phyloP scores from a whole-genome alignment of 192 early-diverging fungal genomes.

The Coemansia javaensis region DNA sequence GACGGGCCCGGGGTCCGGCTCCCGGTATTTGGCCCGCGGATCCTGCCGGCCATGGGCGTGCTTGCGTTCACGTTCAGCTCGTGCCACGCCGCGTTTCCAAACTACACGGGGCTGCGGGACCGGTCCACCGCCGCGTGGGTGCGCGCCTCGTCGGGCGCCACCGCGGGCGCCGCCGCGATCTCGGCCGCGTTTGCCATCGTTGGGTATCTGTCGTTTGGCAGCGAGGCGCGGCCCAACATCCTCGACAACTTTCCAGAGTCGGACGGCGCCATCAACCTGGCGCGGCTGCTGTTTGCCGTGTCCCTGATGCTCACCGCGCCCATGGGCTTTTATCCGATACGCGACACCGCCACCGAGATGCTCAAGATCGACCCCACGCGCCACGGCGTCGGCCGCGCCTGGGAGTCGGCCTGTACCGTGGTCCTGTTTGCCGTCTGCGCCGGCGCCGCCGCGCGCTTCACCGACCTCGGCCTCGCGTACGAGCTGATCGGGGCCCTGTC shows the following conservation, averaged over 20 bases:
- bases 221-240: slow-evolving; percentile 53
- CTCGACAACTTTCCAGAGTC: slow-evolving; percentile 57
- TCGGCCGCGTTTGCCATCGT: slow-evolving; percentile 57
- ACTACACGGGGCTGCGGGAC: slow-evolving; percentile 53
- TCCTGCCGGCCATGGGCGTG: slow-evolving; percentile 59
- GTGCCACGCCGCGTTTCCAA: slow-evolving; percentile 58
- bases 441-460: slow-evolving; percentile 10
- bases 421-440: slow-evolving; percentile 14
- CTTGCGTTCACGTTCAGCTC: slow-evolving; percentile 62
- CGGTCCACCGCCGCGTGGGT: slow-evolving; percentile 50
- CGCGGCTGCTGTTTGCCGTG: slow-evolving; percentile 54
- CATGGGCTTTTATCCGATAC: slow-evolving; percentile 41
- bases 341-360: slow-evolving; percentile 35
- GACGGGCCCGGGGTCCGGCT: slow-evolving; percentile 30
- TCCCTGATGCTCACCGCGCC: slow-evolving; percentile 56
- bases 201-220: slow-evolving; percentile 60
- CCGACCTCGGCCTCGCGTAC: slow-evolving; percentile 35
- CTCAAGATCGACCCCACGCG: slow-evolving; percentile 23
- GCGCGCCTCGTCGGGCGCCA: slow-evolving; percentile 50
- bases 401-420: slow-evolving; percentile 22
- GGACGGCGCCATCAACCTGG: slow-evolving; percentile 56
- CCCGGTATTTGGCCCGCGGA: slow-evolving; percentile 52
- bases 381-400: slow-evolving; percentile 8
- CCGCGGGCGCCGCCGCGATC: slow-evolving; percentile 44
- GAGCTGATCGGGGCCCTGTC: slow-evolving; percentile 35